phyloP scores from a whole-genome alignment of 2,329 filamentous ascomycete genomes.

The Neoascochyta sp. region DNA sequence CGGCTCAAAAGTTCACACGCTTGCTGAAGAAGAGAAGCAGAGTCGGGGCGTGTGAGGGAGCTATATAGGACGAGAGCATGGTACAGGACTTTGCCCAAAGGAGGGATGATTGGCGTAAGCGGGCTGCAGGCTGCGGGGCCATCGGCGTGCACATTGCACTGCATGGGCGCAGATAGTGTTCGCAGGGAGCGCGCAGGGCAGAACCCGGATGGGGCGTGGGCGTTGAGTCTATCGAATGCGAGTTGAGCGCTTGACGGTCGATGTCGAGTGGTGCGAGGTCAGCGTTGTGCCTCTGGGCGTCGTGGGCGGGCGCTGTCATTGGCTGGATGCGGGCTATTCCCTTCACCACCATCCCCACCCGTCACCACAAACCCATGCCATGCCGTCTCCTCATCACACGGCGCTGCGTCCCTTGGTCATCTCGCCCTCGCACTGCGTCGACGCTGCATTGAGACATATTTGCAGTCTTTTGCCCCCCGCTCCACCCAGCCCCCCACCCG shows the following conservation, averaged over 20 bases:
- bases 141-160: constrained; percentile 29
- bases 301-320: constrained; percentile 18
- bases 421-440: too few relatives aligned
- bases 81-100: constrained; percentile 18
- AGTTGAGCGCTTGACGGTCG: constrained; percentile 34
- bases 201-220: constrained; percentile 25
- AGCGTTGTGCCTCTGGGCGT: constrained; percentile 25
- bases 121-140: constrained; percentile 15
- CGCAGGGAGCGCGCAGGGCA: constrained; percentile 30
- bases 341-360: too few relatives aligned
- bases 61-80: constrained; percentile 32
- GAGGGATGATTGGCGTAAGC: constrained; percentile 17
- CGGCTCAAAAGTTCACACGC: constrained; percentile 49
- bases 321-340: too few relatives aligned
- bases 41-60: constrained; percentile 25
- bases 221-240: constrained; percentile 35
- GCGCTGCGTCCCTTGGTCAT: too few relatives aligned
- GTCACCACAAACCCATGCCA: too few relatives aligned
- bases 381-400: too few relatives aligned
- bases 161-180: too few relatives aligned
- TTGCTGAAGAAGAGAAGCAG: constrained; percentile 48
- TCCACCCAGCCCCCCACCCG: too few relatives aligned
- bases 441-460: constrained; percentile 31
- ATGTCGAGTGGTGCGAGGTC: constrained; percentile 31
- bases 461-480: constrained; percentile 28